Evolutionary conservation across 73 alveolate genomes (phyloP).

Genomic region (Paramecium sonneborni): DNA sequence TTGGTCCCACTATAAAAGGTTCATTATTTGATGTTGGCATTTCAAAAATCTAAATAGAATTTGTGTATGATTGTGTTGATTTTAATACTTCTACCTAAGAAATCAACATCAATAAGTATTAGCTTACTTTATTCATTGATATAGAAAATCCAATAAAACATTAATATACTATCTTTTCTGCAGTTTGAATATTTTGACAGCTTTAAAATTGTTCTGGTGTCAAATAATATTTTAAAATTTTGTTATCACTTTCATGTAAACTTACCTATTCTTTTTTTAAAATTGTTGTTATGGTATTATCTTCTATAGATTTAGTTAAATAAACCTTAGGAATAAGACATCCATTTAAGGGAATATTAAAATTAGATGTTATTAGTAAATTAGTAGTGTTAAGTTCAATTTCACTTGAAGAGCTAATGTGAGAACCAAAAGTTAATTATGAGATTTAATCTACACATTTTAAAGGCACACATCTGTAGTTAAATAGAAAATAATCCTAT

Average conservation of each 20-base stretch:
- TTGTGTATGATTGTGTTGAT: not conserved
- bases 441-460: not conserved
- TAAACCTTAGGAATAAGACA: not conserved
- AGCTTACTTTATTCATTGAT: not conserved
- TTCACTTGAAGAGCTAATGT: not conserved
- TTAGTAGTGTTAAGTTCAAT: not conserved
- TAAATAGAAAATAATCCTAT: not conserved
- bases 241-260: not conserved
- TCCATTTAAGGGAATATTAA: not conserved
- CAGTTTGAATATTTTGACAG: not conserved
- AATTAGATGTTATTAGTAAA: not conserved
- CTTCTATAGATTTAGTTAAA: conserved; percentile 7
- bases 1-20: not conserved
- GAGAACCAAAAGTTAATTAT: not conserved
- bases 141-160: not conserved
- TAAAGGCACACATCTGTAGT: not conserved
- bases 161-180: not conserved
- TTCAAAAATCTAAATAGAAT: not conserved
- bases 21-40: not conserved
- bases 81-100: not conserved
- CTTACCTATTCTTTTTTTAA: not conserved
- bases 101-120: not conserved
- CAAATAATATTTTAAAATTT: not conserved
- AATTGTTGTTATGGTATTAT: not conserved
- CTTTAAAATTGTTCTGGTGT: not conserved